Evolutionary conservation across 2,329 filamentous ascomycete genomes (phyloP).

Genomic region (Penicillium psychrosexuale): DNA sequence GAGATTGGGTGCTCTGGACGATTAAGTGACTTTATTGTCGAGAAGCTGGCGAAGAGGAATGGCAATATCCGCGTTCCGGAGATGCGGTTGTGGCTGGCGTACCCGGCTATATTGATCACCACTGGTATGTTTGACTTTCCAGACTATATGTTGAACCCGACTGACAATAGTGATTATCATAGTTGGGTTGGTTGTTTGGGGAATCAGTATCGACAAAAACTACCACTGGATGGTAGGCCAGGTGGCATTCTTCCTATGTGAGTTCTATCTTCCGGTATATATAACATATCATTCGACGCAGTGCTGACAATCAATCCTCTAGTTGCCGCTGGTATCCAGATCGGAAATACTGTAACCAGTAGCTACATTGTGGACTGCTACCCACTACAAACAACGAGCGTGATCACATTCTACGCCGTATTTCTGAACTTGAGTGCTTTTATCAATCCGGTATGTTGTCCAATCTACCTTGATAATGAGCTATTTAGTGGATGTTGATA

Average conservation of each 20-base stretch:
- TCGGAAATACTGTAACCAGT: slow-evolving; percentile 54
- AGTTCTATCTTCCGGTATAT: slow-evolving; percentile 19
- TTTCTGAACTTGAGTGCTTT: slow-evolving; percentile 53
- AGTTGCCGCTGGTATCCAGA: slow-evolving; percentile 56
- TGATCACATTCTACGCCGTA: slow-evolving; percentile 55
- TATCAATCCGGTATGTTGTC: slow-evolving; percentile 38
- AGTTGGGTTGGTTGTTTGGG: slow-evolving; percentile 55
- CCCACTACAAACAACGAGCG: slow-evolving; percentile 53
- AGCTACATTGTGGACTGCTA: slow-evolving; percentile 57
- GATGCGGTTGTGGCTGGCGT: slow-evolving; percentile 56
- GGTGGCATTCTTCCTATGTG: slow-evolving; percentile 55
- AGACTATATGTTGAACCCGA: not conserved
- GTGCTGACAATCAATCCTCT: not conserved
- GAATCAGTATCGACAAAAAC: slow-evolving; percentile 51
- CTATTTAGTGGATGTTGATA: not conserved
- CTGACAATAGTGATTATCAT: not conserved
- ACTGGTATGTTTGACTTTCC: slow-evolving; percentile 30
- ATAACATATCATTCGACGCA: too few species aligned
- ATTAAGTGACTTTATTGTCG: slow-evolving; percentile 54
- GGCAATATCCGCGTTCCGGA: slow-evolving; percentile 48
- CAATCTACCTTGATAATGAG: not conserved
- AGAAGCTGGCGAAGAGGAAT: slow-evolving; percentile 46
- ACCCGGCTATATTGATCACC: slow-evolving; percentile 51
- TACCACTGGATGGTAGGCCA: slow-evolving; percentile 60
- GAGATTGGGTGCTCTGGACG: slow-evolving; percentile 53